Evolutionary conservation across 2,329 filamentous ascomycete genomes (phyloP).

Genomic region (Aspergillus novofumigatus): DNA sequence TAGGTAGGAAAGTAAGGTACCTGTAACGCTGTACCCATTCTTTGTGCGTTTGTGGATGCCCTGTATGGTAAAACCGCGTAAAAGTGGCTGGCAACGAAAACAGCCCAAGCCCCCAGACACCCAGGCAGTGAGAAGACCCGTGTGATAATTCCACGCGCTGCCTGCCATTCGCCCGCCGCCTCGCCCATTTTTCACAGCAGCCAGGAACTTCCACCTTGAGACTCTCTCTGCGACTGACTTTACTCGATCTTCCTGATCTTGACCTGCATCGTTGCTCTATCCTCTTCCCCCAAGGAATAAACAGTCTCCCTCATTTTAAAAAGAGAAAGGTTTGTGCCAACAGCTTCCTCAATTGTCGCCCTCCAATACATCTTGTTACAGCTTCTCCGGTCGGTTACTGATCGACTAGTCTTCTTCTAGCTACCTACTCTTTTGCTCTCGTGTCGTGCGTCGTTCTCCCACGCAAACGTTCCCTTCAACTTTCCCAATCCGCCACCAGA

Average conservation of each 20-base stretch:
- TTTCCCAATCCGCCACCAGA: conserved; percentile 16
- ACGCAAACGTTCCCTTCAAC: conserved; percentile 12
- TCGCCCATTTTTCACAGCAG: conserved; percentile 22
- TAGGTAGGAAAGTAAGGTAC: not conserved
- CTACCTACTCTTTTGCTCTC: conserved; percentile 3
- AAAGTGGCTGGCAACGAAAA: not conserved
- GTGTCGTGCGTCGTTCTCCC: conserved; percentile 21
- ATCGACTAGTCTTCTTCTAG: conserved; percentile 6
- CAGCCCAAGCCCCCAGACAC: not conserved
- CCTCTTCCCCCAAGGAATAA: conserved; percentile 7
- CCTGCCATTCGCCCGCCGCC: conserved; percentile 20
- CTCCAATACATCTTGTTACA: not conserved
- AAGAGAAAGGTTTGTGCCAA: not conserved
- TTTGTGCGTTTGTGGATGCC: conserved; percentile 8
- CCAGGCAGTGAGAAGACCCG: not conserved
- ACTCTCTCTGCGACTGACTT: conserved; percentile 11
- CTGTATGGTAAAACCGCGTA: conserved; percentile 16
- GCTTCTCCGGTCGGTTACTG: not conserved
- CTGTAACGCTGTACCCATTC: not conserved
- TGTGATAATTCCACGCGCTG: conserved; percentile 27
- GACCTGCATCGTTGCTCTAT: conserved; percentile 23
- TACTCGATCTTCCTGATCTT: conserved; percentile 21
- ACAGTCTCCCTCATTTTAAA: not conserved
- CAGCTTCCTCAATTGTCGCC: not conserved
- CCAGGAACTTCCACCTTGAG: conserved; percentile 16